These are phyloP conservation scores for Strombidium stylifer DNA, from an alignment of 73 alveolate species.

Conservation along the genomic window DNA sequence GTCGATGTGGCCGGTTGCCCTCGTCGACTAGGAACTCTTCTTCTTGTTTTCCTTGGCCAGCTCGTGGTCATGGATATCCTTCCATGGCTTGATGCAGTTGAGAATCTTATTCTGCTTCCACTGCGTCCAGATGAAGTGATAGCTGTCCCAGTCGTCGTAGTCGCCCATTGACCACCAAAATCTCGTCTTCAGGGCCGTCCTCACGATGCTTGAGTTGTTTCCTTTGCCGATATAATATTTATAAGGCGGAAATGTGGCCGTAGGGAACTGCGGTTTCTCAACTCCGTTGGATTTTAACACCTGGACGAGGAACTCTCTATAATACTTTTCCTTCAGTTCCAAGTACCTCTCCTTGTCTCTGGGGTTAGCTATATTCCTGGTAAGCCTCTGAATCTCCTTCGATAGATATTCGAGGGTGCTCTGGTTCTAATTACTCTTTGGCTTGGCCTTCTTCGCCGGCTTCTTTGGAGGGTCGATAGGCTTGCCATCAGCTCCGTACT, in stretches of 20 bases:
- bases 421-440: no score
- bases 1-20: no score
- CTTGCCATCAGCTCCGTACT: no score
- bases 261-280: not conserved
- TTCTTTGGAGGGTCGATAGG: no score
- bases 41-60: no score
- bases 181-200: slow-evolving; percentile 58
- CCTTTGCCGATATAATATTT: slow-evolving; percentile 85
- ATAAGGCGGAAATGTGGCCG: slow-evolving; percentile 24
- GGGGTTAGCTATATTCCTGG: slow-evolving; percentile 8
- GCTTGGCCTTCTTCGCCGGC: no score
- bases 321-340: slow-evolving; percentile 34
- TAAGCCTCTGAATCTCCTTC: slow-evolving; percentile 3
- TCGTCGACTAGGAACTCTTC: no score
- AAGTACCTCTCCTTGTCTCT: slow-evolving; percentile 40
- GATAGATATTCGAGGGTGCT: not conserved
- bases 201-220: slow-evolving; percentile 68
- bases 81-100: slow-evolving; percentile 6
- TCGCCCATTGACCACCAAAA: slow-evolving; percentile 90
- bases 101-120: slow-evolving; percentile 55
- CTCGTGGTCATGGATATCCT: not conserved
- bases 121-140: slow-evolving; percentile 71
- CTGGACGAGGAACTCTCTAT: slow-evolving; percentile 19
- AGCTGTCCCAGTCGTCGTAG: slow-evolving; percentile 33
- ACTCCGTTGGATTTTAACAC: slow-evolving; percentile 7